Conservation (phyloP, 2,329 filamentous ascomycete genomes). For the Biscogniauxia mediterranea region DNA sequence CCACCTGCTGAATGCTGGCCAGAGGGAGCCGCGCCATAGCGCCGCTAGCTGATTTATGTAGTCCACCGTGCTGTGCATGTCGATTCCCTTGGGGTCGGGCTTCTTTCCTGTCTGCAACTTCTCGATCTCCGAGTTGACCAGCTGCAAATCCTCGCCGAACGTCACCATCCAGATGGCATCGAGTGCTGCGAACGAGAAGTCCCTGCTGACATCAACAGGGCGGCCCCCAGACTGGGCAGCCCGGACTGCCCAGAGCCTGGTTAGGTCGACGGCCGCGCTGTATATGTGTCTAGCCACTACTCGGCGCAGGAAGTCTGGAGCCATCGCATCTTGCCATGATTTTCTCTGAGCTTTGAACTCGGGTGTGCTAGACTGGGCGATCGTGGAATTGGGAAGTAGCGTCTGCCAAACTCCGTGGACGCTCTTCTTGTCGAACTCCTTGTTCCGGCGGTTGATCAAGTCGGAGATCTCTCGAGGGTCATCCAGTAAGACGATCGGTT, state of each 20-base stretch:
- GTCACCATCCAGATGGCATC: constrained; percentile 19
- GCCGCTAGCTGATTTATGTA: constrained; percentile 12
- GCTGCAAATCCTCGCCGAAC: constrained; percentile 12
- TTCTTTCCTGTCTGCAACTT: constrained; percentile 5
- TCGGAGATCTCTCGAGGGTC: constrained; percentile 17
- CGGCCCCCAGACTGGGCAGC: background rate
- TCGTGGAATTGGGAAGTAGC: constrained; percentile 12
- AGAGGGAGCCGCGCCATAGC: constrained; percentile 8
- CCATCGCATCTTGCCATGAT: constrained; percentile 17
- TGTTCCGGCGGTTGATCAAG: constrained; percentile 10
- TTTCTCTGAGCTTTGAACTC: constrained; percentile 15
- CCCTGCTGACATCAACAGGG: constrained; percentile 7
- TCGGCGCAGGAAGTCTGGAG: constrained; percentile 16
- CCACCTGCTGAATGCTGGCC: constrained; percentile 12
- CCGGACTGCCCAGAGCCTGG: constrained; percentile 13
- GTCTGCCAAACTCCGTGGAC: constrained; percentile 6
- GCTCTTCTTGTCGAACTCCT: constrained; percentile 16
- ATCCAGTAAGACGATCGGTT: constrained; percentile 13
- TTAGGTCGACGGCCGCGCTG: constrained; percentile 9
- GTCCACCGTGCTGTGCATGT: constrained; percentile 11
- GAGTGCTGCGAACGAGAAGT: constrained; percentile 18
- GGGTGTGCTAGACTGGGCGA: constrained; percentile 8
- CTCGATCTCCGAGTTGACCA: constrained; percentile 12
- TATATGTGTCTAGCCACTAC: constrained; percentile 15
- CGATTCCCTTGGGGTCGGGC: constrained; percentile 8